phyloP scores from a whole-genome alignment of 805 yeast species.

The Yarrowia deformans region DNA sequence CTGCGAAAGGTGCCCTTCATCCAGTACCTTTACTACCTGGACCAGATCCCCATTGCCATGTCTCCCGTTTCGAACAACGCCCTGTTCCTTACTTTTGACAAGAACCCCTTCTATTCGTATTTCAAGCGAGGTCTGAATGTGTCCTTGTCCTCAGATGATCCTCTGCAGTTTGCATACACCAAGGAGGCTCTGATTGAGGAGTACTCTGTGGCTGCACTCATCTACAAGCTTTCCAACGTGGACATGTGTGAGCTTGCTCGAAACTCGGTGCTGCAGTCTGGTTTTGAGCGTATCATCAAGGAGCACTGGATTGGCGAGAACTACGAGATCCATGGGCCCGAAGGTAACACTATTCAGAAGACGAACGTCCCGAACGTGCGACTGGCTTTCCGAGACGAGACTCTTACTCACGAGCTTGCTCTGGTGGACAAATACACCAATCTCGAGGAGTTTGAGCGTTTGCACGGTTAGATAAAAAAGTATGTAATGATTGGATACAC shows the following conservation, averaged over 20 bases:
- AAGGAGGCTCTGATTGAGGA: slow-evolving; percentile 97
- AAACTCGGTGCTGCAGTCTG: slow-evolving; percentile 91
- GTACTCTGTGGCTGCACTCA: slow-evolving; percentile 97
- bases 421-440: slow-evolving; percentile 49
- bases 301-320: slow-evolving; percentile 89
- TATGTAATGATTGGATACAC: neutral
- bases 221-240: slow-evolving; percentile 89
- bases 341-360: slow-evolving; percentile 88
- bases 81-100: slow-evolving; percentile 91
- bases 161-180: slow-evolving; percentile 95
- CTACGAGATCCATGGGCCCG: slow-evolving; percentile 61
- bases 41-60: slow-evolving; percentile 98
- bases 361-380: slow-evolving; percentile 94
- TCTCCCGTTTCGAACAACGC: slow-evolving; percentile 98
- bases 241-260: slow-evolving; percentile 97
- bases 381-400: slow-evolving; percentile 81
- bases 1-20: slow-evolving; percentile 93
- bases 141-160: slow-evolving; percentile 95
- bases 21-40: slow-evolving; percentile 90
- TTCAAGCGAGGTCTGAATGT: slow-evolving; percentile 94
- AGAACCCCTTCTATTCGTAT: slow-evolving; percentile 91
- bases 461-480: slow-evolving; percentile 5
- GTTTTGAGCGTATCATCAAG: slow-evolving; percentile 87
- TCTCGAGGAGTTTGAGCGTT: slow-evolving; percentile 30
- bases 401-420: slow-evolving; percentile 71